Evolutionary conservation across 805 yeast species (phyloP), one percentile per base, ranked within the genome.

Genomic region (Brettanomyces sp.): DNA sequence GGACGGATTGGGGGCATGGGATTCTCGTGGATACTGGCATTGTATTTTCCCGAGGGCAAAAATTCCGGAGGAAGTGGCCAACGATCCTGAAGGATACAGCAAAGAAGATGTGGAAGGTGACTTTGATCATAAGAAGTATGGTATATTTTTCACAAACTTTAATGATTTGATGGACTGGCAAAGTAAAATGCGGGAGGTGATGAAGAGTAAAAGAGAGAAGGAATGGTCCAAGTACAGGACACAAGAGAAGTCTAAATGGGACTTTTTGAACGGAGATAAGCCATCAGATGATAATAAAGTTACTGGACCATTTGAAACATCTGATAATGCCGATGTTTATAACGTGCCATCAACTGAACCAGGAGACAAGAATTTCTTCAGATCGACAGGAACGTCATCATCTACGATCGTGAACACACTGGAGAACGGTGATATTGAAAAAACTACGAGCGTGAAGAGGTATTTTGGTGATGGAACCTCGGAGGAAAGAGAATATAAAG

Each of bases 1-100:
- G 34, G 66, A 78, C 7, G 98, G 99, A 3, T 65, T 74, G 5
- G 76, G 87, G 0, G 80, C 79, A 11, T 91, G 97, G 96, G 95
- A 88, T 58, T 51, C 62, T 30, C 70, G 74, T 22, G 98, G 97
- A 0, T 76, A 80, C 62, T 91, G 97, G 97, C 76, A 90, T 58
- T 91, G 98, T 65, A 66, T 91, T 41, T 83, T 90, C 62, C 95
- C 96, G 11, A 71, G 72, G 56, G 64, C 62, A 42, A 45, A 40
- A 51, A 72, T 54, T 43, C 68, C 56, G 47, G 45, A 42, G n/a
- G 47, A 47, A 30, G 25, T 6, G 21, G 34, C 39, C 12, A 59
- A 48, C 39, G 66, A 45, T 49, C 51, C 55, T 44, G 58, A 58
- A 21, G 60, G 60, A 12, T 56, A 80, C 46, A 70, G 81, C 28